These are phyloP conservation scores for Huntiella moniliformis DNA, from an alignment of 2,329 filamentous ascomycete species.

Conservation along the genomic window DNA sequence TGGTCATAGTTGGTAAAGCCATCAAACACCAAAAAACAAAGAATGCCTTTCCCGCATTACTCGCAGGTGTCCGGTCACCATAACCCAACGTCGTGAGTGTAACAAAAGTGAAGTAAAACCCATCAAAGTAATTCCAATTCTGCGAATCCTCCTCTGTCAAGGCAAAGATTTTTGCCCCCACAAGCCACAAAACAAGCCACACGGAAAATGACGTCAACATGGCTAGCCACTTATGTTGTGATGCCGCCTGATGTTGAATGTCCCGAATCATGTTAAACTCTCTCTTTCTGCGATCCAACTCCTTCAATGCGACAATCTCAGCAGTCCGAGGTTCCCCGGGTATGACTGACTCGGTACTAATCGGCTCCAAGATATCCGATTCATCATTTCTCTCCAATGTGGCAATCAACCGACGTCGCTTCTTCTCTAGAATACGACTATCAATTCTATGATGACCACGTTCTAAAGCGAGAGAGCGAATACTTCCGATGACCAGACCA, in stretches of 20 bases:
- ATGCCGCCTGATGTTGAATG: constrained; percentile 49
- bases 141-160: constrained; percentile 33
- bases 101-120: constrained; percentile 73
- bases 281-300: constrained; percentile 43
- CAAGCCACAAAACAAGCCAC: constrained; percentile 61
- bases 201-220: constrained; percentile 47
- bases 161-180: constrained; percentile 59
- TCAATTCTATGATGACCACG: constrained; percentile 34
- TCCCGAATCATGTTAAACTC: constrained; percentile 67
- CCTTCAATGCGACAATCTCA: constrained; percentile 14
- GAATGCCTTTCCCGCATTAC: constrained; percentile 62
- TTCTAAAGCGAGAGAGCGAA: constrained; percentile 46
- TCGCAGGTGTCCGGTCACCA: constrained; percentile 59
- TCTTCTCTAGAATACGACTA: constrained; percentile 40
- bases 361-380: constrained; percentile 31
- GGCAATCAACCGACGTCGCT: constrained; percentile 29
- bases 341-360: constrained; percentile 14
- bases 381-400: constrained; percentile 27
- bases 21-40: constrained; percentile 88
- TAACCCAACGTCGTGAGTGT: constrained; percentile 75
- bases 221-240: constrained; percentile 55
- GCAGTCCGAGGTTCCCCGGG: neutral
- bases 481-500: constrained; percentile 65
- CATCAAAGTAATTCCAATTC: constrained; percentile 56
- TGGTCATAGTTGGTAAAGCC: constrained; percentile 72